phyloP scores from a whole-genome alignment of 345 rosid species.

The Populus simonii region DNA sequence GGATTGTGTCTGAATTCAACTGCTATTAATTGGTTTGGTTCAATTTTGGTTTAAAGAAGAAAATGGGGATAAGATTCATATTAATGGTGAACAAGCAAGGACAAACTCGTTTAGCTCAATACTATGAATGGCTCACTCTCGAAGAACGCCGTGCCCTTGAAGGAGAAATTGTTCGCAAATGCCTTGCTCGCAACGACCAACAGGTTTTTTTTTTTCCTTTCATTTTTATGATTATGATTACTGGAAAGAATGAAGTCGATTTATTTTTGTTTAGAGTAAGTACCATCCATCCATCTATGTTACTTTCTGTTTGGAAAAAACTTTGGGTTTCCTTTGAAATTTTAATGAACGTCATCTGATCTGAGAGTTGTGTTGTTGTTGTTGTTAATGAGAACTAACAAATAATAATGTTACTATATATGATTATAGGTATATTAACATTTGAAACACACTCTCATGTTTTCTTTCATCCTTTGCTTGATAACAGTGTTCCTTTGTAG shows the following conservation, averaged over 20 bases:
- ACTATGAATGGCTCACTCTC: constrained; percentile 96
- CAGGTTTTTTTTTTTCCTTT: constrained; percentile 48
- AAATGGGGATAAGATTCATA: constrained; percentile 95
- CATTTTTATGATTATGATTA: neutral
- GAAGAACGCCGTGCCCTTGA: constrained; percentile 98
- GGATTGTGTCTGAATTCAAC: constrained; percentile 20
- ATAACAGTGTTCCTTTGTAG: constrained; percentile 90
- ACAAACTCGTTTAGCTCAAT: constrained; percentile 95
- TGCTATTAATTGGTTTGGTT: too few species aligned
- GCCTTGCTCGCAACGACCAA: constrained; percentile 93
- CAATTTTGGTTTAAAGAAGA: neutral
- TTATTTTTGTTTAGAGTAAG: too few species aligned
- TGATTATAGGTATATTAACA: too few species aligned
- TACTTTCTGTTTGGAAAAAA: too few species aligned
- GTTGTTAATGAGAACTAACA: too few species aligned
- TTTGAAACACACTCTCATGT: neutral
- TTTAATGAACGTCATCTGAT: neutral
- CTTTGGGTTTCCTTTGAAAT: neutral
- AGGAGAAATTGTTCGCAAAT: constrained; percentile 98
- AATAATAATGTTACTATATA: neutral
- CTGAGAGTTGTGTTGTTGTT: neutral
- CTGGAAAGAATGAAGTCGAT: too few species aligned
- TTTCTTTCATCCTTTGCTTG: neutral
- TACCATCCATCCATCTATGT: too few species aligned
- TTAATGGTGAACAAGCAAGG: constrained; percentile 99